phyloP scores from a whole-genome alignment of 2,329 filamentous ascomycete species.

The Aspergillus sp. region DNA sequence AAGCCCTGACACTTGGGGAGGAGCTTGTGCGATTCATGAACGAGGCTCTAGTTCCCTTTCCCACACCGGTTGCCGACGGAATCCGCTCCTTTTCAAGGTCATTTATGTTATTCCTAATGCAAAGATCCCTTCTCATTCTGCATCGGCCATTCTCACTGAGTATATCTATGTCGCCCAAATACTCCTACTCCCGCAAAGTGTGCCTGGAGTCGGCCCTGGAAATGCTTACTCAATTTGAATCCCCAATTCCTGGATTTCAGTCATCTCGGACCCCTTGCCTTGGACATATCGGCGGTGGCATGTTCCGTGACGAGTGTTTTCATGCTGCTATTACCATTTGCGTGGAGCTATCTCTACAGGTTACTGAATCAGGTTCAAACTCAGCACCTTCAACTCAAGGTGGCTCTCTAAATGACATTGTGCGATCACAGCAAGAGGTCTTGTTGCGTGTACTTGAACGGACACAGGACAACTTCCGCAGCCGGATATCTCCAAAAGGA shows the following conservation, averaged over 20 bases:
- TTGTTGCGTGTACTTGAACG: slow-evolving; percentile 32
- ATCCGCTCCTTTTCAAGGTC: slow-evolving; percentile 30
- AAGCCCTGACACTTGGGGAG: slow-evolving; percentile 32
- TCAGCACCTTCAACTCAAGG: slow-evolving; percentile 10
- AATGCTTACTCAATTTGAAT: slow-evolving; percentile 33
- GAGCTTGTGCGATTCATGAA: slow-evolving; percentile 26
- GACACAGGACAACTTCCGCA: slow-evolving; percentile 28
- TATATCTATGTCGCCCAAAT: slow-evolving; percentile 32
- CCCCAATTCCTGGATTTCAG: slow-evolving; percentile 14
- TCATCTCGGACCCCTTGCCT: slow-evolving; percentile 27
- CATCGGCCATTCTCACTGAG: slow-evolving; percentile 48
- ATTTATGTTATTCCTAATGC: slow-evolving; percentile 52
- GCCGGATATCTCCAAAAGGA: slow-evolving; percentile 25
- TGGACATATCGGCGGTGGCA: slow-evolving; percentile 31
- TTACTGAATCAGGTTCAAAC: slow-evolving; percentile 21
- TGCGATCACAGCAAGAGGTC: slow-evolving; percentile 31
- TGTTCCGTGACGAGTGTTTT: slow-evolving; percentile 37
- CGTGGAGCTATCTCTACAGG: slow-evolving; percentile 33
- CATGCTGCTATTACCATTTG: slow-evolving; percentile 35
- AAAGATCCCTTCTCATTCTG: slow-evolving; percentile 56
- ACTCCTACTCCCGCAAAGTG: slow-evolving; percentile 39
- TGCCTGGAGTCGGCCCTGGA: slow-evolving; percentile 37
- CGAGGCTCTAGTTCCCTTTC: slow-evolving; percentile 24
- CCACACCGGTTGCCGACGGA: slow-evolving; percentile 15
- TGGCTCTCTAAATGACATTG: slow-evolving; percentile 28